phyloP scores from a whole-genome alignment of 2,329 filamentous ascomycete species.

The Phialemoniopsis sp. region DNA sequence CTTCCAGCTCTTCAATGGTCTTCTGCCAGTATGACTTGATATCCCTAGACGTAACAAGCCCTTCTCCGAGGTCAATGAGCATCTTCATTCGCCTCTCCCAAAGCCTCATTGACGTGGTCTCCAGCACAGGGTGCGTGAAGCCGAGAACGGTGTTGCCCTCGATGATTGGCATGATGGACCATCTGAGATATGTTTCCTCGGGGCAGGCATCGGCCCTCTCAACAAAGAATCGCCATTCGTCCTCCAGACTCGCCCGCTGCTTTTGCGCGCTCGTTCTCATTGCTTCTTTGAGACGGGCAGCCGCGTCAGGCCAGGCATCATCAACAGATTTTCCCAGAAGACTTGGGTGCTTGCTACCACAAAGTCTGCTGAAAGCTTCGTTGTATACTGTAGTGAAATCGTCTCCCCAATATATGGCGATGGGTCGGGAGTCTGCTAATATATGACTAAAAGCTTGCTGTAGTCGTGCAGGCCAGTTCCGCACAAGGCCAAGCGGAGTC shows the following conservation, averaged over 20 bases:
- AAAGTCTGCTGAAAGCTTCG: slow-evolving; percentile 61
- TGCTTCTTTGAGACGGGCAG: slow-evolving; percentile 27
- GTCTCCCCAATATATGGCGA: slow-evolving; percentile 58
- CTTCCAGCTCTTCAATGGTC: slow-evolving; percentile 36
- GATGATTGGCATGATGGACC: slow-evolving; percentile 41
- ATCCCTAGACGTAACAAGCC: slow-evolving; percentile 34
- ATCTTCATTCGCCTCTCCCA: slow-evolving; percentile 46
- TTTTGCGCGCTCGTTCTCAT: slow-evolving; percentile 28
- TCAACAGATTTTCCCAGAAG: slow-evolving; percentile 57
- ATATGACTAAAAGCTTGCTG: slow-evolving; percentile 35
- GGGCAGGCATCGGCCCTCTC: slow-evolving; percentile 32
- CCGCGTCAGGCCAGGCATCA: slow-evolving; percentile 55
- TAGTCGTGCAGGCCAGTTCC: slow-evolving; percentile 35
- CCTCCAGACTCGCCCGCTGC: slow-evolving; percentile 28
- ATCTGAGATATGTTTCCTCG: slow-evolving; percentile 44
- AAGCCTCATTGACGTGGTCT: slow-evolving; percentile 40
- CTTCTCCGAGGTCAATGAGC: slow-evolving; percentile 42
- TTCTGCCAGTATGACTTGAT: slow-evolving; percentile 44
- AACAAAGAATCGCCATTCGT: slow-evolving; percentile 42
- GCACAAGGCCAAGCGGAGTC: slow-evolving; percentile 38
- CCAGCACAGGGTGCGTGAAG: slow-evolving; percentile 41
- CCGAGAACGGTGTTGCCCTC: slow-evolving; percentile 36
- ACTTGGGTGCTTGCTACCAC: slow-evolving; percentile 58
- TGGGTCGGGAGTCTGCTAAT: slow-evolving; percentile 37
- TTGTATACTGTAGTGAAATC: slow-evolving; percentile 66